These are phyloP conservation scores for Fusarium sp. DNA, from an alignment of 2,329 filamentous ascomycete species.

Conservation along the genomic window DNA sequence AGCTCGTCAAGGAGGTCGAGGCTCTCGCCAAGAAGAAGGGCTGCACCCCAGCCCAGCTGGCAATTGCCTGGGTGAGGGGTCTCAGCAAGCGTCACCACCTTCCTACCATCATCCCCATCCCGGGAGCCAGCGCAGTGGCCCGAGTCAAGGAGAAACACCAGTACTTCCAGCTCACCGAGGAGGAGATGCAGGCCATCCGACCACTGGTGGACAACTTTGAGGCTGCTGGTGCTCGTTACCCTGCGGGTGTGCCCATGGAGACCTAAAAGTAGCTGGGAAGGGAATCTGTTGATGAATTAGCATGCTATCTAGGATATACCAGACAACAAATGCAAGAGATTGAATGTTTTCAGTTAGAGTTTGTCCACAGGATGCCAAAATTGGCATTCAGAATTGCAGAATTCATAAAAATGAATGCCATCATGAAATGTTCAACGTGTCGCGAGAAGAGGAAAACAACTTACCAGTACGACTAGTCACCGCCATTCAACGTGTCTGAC, in stretches of 20 bases:
- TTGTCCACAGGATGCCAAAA: constrained; percentile 49
- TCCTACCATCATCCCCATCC: constrained; percentile 73
- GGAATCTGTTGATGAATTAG: constrained; percentile 23
- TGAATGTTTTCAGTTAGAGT: constrained; percentile 39
- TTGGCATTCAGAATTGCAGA: constrained; percentile 62
- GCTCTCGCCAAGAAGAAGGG: constrained; percentile 70
- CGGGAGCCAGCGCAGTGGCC: constrained; percentile 69
- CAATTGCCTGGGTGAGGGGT: constrained; percentile 71
- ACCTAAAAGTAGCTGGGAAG: constrained; percentile 47
- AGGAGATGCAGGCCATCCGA: constrained; percentile 64
- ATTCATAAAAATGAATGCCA: constrained; percentile 58
- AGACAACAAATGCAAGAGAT: constrained; percentile 7
- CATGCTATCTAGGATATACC: constrained; percentile 3
- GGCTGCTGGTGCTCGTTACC: constrained; percentile 63
- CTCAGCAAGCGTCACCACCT: constrained; percentile 64
- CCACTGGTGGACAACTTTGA: constrained; percentile 61
- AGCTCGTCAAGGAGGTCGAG: constrained; percentile 69
- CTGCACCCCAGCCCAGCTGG: constrained; percentile 73
- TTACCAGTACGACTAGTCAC: constrained; percentile 23
- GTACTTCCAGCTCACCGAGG: constrained; percentile 60
- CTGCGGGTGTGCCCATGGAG: constrained; percentile 49
- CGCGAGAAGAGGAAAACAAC: constrained; percentile 5
- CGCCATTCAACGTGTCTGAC: constrained; percentile 1
- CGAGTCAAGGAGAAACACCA: constrained; percentile 74
- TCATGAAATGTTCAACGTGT: constrained; percentile 42